phyloP scores from a whole-genome alignment of 2,329 filamentous ascomycete species.

The Raffaelea albimanens region DNA sequence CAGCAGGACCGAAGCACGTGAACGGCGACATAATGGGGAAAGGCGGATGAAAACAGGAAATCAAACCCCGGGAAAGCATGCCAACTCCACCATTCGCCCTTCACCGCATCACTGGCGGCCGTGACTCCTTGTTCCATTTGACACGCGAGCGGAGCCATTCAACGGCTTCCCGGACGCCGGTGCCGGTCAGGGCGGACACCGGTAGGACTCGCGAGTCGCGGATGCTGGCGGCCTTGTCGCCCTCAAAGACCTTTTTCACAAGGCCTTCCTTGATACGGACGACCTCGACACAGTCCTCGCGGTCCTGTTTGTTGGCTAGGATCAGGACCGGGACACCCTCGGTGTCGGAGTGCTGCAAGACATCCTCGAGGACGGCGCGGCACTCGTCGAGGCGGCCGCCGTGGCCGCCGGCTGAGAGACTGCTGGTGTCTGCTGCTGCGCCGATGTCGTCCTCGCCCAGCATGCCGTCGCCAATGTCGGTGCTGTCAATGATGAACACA shows the following conservation, averaged over 20 bases:
- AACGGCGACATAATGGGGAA: neutral
- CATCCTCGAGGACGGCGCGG: constrained; percentile 77
- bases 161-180: constrained; percentile 87
- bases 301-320: constrained; percentile 93
- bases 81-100: too few species aligned
- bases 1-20: neutral
- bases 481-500: constrained; percentile 94
- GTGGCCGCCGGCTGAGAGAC: neutral
- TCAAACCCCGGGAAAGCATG: too few species aligned
- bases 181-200: constrained; percentile 79
- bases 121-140: constrained; percentile 90
- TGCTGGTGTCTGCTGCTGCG: neutral
- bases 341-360: constrained; percentile 77
- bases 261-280: constrained; percentile 95
- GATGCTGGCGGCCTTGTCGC: constrained; percentile 76
- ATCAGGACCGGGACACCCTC: constrained; percentile 88
- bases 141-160: constrained; percentile 91
- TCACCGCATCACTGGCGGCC: constrained; percentile 87
- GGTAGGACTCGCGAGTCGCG: constrained; percentile 86
- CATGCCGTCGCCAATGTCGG: constrained; percentile 79
- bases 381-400: constrained; percentile 72
- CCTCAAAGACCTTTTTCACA: constrained; percentile 91
- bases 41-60: too few species aligned
- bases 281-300: constrained; percentile 95
- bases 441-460: constrained; percentile 24